Evolutionary conservation across 192 early-diverging fungal species (phyloP).

Genomic region (Entomortierella lignicola): DNA sequence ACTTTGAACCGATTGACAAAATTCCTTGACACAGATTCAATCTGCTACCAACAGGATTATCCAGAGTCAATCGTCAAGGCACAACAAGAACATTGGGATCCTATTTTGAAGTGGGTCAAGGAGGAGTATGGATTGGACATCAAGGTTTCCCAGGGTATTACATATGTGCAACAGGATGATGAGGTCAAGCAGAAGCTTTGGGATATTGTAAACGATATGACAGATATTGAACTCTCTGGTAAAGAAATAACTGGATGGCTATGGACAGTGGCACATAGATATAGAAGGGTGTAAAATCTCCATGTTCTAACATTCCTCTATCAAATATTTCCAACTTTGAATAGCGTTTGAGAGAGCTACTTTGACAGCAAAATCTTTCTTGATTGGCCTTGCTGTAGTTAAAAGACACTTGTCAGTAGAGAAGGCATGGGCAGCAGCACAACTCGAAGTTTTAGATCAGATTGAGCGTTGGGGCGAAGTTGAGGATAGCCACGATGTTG

Average conservation of each 20-base stretch:
- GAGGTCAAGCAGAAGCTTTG: conserved; percentile 69
- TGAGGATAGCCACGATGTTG: conserved; percentile 76
- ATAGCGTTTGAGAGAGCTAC: conserved; percentile 89
- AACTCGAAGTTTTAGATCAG: conserved; percentile 88
- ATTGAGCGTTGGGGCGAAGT: conserved; percentile 87
- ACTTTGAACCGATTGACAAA: conserved; percentile 81
- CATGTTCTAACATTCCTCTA: no score
- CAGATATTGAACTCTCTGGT: conserved; percentile 78
- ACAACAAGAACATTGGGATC: conserved; percentile 84
- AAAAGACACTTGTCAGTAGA: conserved; percentile 79
- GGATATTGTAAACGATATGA: conserved; percentile 65
- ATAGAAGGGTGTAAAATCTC: no score
- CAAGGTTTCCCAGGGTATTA: conserved; percentile 77
- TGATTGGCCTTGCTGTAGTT: conserved; percentile 91
- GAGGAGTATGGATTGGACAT: conserved; percentile 74
- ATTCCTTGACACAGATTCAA: conserved; percentile 91
- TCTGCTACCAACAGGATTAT: conserved; percentile 86
- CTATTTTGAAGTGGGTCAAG: conserved; percentile 83
- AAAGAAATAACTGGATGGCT: background rate
- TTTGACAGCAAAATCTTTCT: conserved; percentile 88
- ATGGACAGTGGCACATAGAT: no score
- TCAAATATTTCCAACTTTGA: background rate
- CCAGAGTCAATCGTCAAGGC: conserved; percentile 83
- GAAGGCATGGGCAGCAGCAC: conserved; percentile 79
- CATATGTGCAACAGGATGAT: conserved; percentile 72